Percentiles rank a stretch among this genome's conserved stretches.
phyloP scores from a whole-genome alignment of 2,329 filamentous ascomycete species.

The Hymenotorrendiella dingleyae region DNA sequence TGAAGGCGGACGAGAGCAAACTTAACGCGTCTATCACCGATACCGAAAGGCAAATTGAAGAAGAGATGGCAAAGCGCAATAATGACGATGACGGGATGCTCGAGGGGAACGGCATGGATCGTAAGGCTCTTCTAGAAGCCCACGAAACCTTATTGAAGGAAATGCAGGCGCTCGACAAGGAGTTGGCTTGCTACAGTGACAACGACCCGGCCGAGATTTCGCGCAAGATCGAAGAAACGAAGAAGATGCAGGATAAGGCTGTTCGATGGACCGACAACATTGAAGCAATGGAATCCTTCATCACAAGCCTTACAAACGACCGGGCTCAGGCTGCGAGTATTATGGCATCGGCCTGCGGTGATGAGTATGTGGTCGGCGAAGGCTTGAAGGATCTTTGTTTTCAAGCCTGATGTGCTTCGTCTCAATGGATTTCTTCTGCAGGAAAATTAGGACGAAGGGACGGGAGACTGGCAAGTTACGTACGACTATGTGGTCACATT shows the following conservation, averaged over 20 bases:
- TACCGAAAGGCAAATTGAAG: slow-evolving; percentile 30
- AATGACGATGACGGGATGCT: slow-evolving; percentile 31
- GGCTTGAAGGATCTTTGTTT: slow-evolving; percentile 36
- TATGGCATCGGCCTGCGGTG: slow-evolving; percentile 37
- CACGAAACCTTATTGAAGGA: slow-evolving; percentile 25
- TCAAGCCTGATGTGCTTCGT: not conserved
- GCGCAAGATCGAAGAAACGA: slow-evolving; percentile 26
- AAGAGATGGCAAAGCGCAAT: slow-evolving; percentile 31
- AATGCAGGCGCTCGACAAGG: slow-evolving; percentile 26
- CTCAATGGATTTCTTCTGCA: not conserved
- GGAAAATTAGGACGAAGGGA: not conserved
- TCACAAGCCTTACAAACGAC: slow-evolving; percentile 27
- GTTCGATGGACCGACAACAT: slow-evolving; percentile 31
- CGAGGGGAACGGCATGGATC: slow-evolving; percentile 22
- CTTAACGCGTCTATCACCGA: slow-evolving; percentile 29
- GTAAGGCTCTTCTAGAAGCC: slow-evolving; percentile 24
- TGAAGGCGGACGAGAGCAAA: slow-evolving; percentile 33
- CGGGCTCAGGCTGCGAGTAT: slow-evolving; percentile 31
- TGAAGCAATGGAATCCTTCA: slow-evolving; percentile 26
- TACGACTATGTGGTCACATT: too few relatives aligned
- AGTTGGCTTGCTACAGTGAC: slow-evolving; percentile 27
- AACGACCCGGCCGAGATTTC: slow-evolving; percentile 28
- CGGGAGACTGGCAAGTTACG: too few relatives aligned
- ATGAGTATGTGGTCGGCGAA: slow-evolving; percentile 42
- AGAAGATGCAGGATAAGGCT: slow-evolving; percentile 24